Evolutionary conservation across 805 yeast genomes (phyloP), one percentile per base, ranked within the genome.

Genomic region (Groenewaldozyma tartarivorans): DNA sequence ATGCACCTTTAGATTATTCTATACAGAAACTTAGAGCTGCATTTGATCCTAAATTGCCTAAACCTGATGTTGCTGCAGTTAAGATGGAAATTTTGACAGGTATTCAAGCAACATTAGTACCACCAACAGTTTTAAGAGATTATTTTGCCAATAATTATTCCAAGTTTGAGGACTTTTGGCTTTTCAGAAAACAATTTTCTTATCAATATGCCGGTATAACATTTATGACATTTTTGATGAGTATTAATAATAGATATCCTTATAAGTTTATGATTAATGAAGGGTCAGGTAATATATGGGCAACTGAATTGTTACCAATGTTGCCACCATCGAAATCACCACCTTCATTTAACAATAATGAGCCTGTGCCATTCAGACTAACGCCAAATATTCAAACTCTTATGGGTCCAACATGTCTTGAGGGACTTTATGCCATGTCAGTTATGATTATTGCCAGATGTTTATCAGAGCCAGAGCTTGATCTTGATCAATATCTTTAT

Each of bases 371-470:
- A 35, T 92, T 92, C 72, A 72, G 99, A 56, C 70, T 92, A 55
- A 90, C 98, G 4, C 98, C 99, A 17, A 92, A 94, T 57, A 75
- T 94, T 42, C 99, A 92, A 60, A 79, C 81, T 48, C 69, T 92
- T 55, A 86, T 92, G 66, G 97, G 98, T 37, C 94, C 88, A 45
- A 77, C 88, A n/a, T 85, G 87, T 4, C 65, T 87, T 53, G 98
- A 92, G 61, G 98, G 98, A 38, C 70, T 94, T 15, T 75, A 87
- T 48, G 78, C 96, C 1, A 86, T 86, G 44, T 77, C 87, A 50
- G 68, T 92, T 36, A 76, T 88, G 69, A 73, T 79, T 19, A 84
- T 90, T 56, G 92, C 96, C 1, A 75, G 85, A 55, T 88, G 95
- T 4, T 68, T 94, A 47, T 72, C 90, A 6, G 95, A 87, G 53